A percentile compares a stretch with the other conserved stretches of the same genome.
phyloP scores from a whole-genome alignment of 2,329 filamentous ascomycete species.

The Lachnellula occidentalis region DNA sequence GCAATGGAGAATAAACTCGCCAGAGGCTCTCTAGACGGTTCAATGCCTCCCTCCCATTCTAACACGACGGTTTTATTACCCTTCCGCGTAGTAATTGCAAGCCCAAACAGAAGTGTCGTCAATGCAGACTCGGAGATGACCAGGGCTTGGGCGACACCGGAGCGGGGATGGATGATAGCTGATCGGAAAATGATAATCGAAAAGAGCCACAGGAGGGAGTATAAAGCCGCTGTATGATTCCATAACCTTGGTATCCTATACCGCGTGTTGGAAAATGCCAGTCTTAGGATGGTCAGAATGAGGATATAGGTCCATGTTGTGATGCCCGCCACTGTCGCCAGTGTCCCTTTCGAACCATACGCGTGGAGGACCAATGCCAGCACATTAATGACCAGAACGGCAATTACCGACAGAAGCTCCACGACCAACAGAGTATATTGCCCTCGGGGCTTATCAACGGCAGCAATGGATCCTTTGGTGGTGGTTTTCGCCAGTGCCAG shows the following conservation, averaged over 20 bases:
- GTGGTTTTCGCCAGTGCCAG: slow-evolving; percentile 54
- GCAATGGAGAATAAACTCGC: slow-evolving; percentile 84
- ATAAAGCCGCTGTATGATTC: slow-evolving; percentile 88
- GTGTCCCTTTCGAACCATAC: slow-evolving; percentile 51
- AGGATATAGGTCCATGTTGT: slow-evolving; percentile 77
- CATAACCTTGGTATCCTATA: slow-evolving; percentile 70
- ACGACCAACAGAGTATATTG: slow-evolving; percentile 65
- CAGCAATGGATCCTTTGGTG: slow-evolving; percentile 59
- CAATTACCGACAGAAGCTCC: slow-evolving; percentile 71
- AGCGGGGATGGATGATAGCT: slow-evolving; percentile 69
- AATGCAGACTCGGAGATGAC: slow-evolving; percentile 70
- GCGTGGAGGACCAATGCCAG: slow-evolving; percentile 55
- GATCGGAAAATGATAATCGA: slow-evolving; percentile 76
- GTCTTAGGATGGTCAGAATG: slow-evolving; percentile 63
- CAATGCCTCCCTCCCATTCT: slow-evolving; percentile 82
- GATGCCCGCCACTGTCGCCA: slow-evolving; percentile 62
- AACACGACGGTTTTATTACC: slow-evolving; percentile 85
- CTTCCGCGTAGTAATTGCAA: slow-evolving; percentile 78
- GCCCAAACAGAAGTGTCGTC: slow-evolving; percentile 65
- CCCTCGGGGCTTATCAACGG: slow-evolving; percentile 69
- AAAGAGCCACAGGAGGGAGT: slow-evolving; percentile 77
- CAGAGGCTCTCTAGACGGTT: slow-evolving; percentile 79
- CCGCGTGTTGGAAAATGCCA: slow-evolving; percentile 60
- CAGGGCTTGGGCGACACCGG: slow-evolving; percentile 56
- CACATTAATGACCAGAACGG: slow-evolving; percentile 64